Evolutionary conservation across 2,329 filamentous ascomycete species (phyloP).

Genomic region (Grosmannia penicillata): DNA sequence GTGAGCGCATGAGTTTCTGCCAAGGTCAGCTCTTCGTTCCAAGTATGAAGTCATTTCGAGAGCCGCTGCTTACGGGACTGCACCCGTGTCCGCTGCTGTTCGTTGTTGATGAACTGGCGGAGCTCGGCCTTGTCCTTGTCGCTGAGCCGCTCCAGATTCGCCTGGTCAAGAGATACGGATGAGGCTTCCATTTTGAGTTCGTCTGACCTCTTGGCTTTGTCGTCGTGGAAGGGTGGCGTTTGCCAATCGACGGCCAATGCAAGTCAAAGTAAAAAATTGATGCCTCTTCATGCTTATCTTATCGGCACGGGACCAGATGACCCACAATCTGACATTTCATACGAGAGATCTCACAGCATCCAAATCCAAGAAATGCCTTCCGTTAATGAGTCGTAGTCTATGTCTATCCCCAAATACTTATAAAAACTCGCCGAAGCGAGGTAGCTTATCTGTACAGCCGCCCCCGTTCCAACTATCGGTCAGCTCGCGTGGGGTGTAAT

Average conservation of each 20-base stretch:
- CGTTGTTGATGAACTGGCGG: conserved; percentile 69
- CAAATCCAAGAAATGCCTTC: too few relatives aligned
- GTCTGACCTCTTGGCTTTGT: not conserved
- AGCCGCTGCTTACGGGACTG: conserved; percentile 37
- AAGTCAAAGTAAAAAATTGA: conserved; percentile 3
- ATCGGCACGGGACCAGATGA: conserved; percentile 6
- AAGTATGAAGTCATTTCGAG: conserved; percentile 3
- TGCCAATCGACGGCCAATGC: too few relatives aligned
- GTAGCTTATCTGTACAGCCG: too few relatives aligned
- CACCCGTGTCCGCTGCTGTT: conserved; percentile 67
- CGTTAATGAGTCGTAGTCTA: too few relatives aligned
- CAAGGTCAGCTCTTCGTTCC: not conserved
- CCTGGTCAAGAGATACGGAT: conserved; percentile 23
- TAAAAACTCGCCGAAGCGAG: too few relatives aligned
- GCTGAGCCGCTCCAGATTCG: conserved; percentile 61
- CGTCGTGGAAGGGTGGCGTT: not conserved
- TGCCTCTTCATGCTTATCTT: conserved; percentile 9
- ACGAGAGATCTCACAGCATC: too few relatives aligned
- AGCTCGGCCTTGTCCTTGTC: conserved; percentile 77
- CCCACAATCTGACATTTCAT: not conserved
- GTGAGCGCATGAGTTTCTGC: conserved; percentile 40
- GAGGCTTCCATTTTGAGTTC: conserved; percentile 3
- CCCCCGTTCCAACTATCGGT: too few relatives aligned
- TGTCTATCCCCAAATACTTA: too few relatives aligned
- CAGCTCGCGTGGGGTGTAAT: too few relatives aligned